Evolutionary conservation across 2,329 filamentous ascomycete species (phyloP), one percentile per base, ranked within the genome.

Genomic region (Scortechinia acanthostroma): DNA sequence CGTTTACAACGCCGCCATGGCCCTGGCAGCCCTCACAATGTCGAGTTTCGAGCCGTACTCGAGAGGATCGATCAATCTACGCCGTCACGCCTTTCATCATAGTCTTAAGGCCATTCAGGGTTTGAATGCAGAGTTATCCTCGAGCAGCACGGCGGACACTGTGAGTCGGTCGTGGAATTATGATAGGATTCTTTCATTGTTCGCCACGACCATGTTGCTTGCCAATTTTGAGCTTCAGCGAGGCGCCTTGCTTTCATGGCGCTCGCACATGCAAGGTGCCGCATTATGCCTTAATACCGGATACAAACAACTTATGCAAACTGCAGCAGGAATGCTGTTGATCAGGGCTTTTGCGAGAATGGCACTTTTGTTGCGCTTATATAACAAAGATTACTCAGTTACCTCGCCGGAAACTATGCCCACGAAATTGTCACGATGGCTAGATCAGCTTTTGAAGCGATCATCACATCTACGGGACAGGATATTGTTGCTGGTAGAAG

Each of bases 321-420:
- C 25, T 21, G 16, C 42, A 3, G 42, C 44, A 17, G 49, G 49
- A 15, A 49, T 49, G 37, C 22, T 46, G 22, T 35, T 51, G 16
- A 43, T 46, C 10, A 45, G 43, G 21, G 46, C 49, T 3, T 51
- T 51, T 35, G 44, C 49, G 6, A 42, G 49, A 14, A 51, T 51
- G 49, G 46, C 49, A 5, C 48, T 51, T 16, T 40, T 51, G 3
- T 21, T 51, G 6, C 48, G 48, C 19, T 28, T 51, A 22, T 49
- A 51, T 19, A 51, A 51, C 30, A 43, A 47, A 30, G 33, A 49
- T 4, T 48, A 46, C 30, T 46, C 48, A 5, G 49, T 51, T 4
- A 51, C 49, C 5, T 46, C 44, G 3, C 25, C 44, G 30, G 33
- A 44, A 14, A 42, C 40, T 16, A 50, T 51, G 49, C 21, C 43